Evolutionary conservation across 1,284 basidiomycete genomes (phyloP).

Genomic region (Malassezia japonica): DNA sequence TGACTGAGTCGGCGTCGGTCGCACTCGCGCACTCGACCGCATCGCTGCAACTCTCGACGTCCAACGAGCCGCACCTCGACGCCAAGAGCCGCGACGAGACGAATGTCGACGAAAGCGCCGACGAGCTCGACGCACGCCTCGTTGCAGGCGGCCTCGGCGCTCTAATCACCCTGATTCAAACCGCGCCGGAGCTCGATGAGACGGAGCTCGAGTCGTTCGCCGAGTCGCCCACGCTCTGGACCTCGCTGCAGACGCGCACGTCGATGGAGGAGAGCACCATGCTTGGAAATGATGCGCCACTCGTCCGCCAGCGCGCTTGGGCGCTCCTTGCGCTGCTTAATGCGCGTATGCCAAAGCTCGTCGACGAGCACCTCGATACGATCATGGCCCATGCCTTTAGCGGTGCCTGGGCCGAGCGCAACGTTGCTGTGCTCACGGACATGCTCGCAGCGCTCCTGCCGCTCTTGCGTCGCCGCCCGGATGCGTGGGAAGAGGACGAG

Average conservation of each 20-base stretch:
- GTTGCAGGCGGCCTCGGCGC: slow-evolving; percentile 36
- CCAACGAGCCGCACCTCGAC: slow-evolving; percentile 21
- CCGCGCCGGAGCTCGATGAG: slow-evolving; percentile 8
- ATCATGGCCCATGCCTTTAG: slow-evolving; percentile 26
- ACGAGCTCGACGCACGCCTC: slow-evolving; percentile 37
- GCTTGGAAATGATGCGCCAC: slow-evolving; percentile 28
- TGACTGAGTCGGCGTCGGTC: slow-evolving; percentile 26
- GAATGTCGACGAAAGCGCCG: slow-evolving; percentile 41
- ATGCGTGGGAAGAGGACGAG: slow-evolving; percentile 35
- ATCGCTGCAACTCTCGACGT: slow-evolving; percentile 13
- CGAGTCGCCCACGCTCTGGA: slow-evolving; percentile 28
- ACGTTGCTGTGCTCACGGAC: slow-evolving; percentile 25
- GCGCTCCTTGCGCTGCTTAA: slow-evolving; percentile 20
- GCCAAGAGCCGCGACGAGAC: slow-evolving; percentile 45
- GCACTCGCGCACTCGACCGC: slow-evolving; percentile 23
- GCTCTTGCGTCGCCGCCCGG: slow-evolving; percentile 29
- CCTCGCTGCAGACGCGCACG: slow-evolving; percentile 11
- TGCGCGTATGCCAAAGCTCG: slow-evolving; percentile 6
- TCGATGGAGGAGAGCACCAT: slow-evolving; percentile 4
- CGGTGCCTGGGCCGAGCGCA: slow-evolving; percentile 39
- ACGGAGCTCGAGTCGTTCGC: slow-evolving; percentile 22
- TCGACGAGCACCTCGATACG: slow-evolving; percentile 21
- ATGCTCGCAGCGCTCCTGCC: slow-evolving; percentile 34
- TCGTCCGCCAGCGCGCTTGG: slow-evolving; percentile 34
- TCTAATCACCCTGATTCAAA: slow-evolving; percentile 20